Conservation (phyloP, 192 early-diverging fungal genomes). For the Dissophora globulifera region DNA sequence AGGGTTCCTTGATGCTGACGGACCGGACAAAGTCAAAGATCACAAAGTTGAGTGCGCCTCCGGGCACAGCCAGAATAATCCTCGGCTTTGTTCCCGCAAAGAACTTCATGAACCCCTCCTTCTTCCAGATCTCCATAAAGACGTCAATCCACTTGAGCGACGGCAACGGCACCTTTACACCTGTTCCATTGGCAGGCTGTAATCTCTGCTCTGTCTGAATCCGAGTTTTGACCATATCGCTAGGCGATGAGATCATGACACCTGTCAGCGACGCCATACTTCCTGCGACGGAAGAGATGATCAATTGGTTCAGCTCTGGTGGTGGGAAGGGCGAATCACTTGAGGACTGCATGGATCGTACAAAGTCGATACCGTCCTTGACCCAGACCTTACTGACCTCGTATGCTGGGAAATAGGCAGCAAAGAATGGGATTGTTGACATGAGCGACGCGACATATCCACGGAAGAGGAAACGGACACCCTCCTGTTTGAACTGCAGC, state of each 20-base stretch:
- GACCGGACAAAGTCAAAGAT: constrained; percentile 58
- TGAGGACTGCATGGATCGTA: constrained; percentile 10
- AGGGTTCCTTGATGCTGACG: constrained; percentile 20
- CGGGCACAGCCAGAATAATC: constrained; percentile 48
- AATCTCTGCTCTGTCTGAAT: constrained; percentile 54
- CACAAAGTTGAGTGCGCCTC: constrained; percentile 55
- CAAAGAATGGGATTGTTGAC: constrained; percentile 54
- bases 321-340: constrained; percentile 22
- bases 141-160: constrained; percentile 49
- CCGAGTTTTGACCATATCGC: constrained; percentile 54
- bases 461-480: constrained; percentile 52
- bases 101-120: constrained; percentile 50
- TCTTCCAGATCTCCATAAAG: constrained; percentile 49
- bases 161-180: constrained; percentile 38
- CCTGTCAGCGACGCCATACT: constrained; percentile 36
- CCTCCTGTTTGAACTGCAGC: constrained; percentile 45
- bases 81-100: constrained; percentile 46
- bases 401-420: constrained; percentile 53
- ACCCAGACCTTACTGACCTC: constrained; percentile 43
- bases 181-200: constrained; percentile 32
- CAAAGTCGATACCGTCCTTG: constrained; percentile 28
- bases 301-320: constrained; percentile 37
- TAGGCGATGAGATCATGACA: constrained; percentile 47
- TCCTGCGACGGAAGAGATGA: constrained; percentile 45
- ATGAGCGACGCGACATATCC: constrained; percentile 50